Evolutionary conservation across 2,329 filamentous ascomycete species (phyloP), one percentile per base, ranked within the genome.

Genomic region (Orbilia oligospora): DNA sequence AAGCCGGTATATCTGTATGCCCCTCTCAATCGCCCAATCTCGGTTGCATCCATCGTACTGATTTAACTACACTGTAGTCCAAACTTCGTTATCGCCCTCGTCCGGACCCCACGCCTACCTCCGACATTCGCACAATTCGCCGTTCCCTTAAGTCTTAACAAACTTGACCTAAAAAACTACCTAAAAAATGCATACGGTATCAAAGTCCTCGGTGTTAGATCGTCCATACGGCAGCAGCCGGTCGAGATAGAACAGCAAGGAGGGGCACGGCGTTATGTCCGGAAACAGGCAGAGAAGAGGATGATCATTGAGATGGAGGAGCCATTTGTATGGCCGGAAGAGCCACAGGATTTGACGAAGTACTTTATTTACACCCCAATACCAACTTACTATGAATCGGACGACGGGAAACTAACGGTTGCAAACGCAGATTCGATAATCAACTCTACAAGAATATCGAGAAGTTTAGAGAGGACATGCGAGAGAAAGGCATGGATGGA

Each of bases 121-220:
- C 90, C 94, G 20, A 91, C 90, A 84, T 93, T 93, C 84, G 96
- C 95, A 80, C 91, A 91, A 82, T 99, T 99, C 89, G 88, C 91
- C 83, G 95, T 97, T 36, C 96, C 96, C 10, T 88, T 98, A 82
- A 90, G 89, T 82, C 94, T 97, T 88, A 97, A 93, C 88, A 99
- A 99, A 86, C 91, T 98, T 85, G 96, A 99, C 84, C 87, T 99
- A 49, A 93, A 94, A 85, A 94, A 97, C 87, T 99, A 98, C 87
- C 91, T 99, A 80, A 92, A 90, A 86, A 91, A 97, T 84, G 89
- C 89, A 51, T 99, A 99, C 87, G 88, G 89, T 78, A 91, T 98
- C 79, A 88, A 91, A 80, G 89, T 91, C 68, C 86, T 89, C 66
- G 87, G 87, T 81, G 90, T 98, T 80, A 92, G 95, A 79, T 94